Conservation (phyloP, 768 basidiomycete genomes). For the Favolaschia claudopus region DNA sequence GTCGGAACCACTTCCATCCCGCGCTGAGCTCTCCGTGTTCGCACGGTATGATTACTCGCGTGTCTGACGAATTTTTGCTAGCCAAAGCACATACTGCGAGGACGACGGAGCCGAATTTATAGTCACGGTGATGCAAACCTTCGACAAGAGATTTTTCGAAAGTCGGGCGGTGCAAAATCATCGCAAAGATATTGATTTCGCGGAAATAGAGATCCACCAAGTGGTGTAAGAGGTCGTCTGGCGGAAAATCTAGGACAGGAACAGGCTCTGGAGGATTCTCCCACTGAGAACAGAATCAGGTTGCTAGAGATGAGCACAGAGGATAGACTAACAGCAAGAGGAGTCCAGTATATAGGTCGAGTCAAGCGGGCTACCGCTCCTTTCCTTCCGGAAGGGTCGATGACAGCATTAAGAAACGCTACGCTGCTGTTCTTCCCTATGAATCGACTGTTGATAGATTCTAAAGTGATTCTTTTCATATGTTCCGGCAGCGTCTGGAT, state of each 20-base stretch:
- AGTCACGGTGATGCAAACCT: slow-evolving; percentile 46
- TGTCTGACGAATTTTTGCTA: slow-evolving; percentile 50
- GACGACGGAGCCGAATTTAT: slow-evolving; percentile 51
- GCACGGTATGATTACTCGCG: slow-evolving; percentile 41
- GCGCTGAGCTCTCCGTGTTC: slow-evolving; percentile 38
- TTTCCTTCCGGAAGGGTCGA: neutral
- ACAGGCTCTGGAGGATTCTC: slow-evolving; percentile 4
- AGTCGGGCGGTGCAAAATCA: slow-evolving; percentile 59
- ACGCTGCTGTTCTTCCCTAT: slow-evolving; percentile 20
- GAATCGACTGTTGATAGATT: slow-evolving; percentile 1
- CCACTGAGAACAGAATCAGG: slow-evolving; percentile 15
- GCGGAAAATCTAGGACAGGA: neutral
- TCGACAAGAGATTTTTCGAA: slow-evolving; percentile 51
- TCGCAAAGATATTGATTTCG: slow-evolving; percentile 44
- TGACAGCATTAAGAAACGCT: neutral
- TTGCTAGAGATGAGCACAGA: neutral
- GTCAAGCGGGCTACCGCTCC: neutral
- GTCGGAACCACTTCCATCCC: slow-evolving; percentile 52
- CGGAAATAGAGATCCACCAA: slow-evolving; percentile 63
- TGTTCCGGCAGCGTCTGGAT: slow-evolving; percentile 13
- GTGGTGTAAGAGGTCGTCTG: slow-evolving; percentile 38
- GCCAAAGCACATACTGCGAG: slow-evolving; percentile 62
- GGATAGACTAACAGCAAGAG: slow-evolving; percentile 6
- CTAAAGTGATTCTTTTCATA: slow-evolving; percentile 1
- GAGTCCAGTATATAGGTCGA: slow-evolving; percentile 8